Evolutionary conservation across 768 basidiomycete genomes (phyloP), one percentile per base, ranked within the genome.

Genomic region (Lactarius deliciosus): DNA sequence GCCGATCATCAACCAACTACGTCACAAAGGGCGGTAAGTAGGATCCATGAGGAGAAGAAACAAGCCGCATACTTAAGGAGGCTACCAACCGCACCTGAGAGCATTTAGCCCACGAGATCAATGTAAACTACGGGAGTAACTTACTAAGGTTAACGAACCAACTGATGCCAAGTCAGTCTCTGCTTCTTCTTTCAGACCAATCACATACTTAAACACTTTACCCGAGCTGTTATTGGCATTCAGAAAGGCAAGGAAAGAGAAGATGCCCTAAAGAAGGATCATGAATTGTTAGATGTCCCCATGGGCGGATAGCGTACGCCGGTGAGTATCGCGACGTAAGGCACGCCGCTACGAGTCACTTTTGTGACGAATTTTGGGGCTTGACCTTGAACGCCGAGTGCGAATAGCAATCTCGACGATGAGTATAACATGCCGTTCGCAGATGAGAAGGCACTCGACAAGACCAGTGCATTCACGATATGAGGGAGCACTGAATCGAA

Each of bases 371-470:
- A 25, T 32, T 38, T 61, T 11, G 69, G 69, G 8, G 69, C 69
- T 20, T 70, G 69, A 13, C 64, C 69, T 36, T 65, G 69, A 6
- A 69, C 64, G 22, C 63, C 67, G 28, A 70, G 63, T 1, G 57
- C 67, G 41, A 62, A 70, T n/a, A 70, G 55, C 18, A 70, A 59
- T 32, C 69, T 64, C 5, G 69, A 70, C 20, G 69, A 57, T 11
- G 64, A 70, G 34, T 55, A 70, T 25, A 70, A 54, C 69, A 65
- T 70, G 22, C 69, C 58, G 25, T 70, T 70, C n/a, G 60, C 69
- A n/a, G 67, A 68, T 20, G 69, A 70, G 58, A 70, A 65, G 13
- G 58, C 69, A 55, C 67, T 68, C 9, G 64, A 60, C 20, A 69
- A 30, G 34, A 70, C 69, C 47, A 70, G 61, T 5, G 69, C 69